Percentiles rank a stretch among this genome's conserved stretches.
These are phyloP conservation scores for Syzygium syzygioides DNA, from an alignment of 441 rosid species.

Conservation along the genomic window DNA sequence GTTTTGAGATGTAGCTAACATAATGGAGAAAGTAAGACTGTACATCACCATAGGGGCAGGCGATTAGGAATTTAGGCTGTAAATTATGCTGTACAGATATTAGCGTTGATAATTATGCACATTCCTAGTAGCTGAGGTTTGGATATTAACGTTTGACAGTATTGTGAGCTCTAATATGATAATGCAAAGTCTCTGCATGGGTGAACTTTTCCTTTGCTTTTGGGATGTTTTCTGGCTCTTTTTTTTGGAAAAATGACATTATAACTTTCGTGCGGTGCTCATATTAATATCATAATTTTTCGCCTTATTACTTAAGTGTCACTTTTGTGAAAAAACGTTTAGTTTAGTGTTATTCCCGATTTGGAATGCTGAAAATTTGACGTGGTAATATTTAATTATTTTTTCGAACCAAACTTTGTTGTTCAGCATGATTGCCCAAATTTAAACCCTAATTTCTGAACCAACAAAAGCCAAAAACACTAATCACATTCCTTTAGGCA, in stretches of 20 bases:
- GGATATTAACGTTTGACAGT: neutral
- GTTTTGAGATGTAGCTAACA: slow-evolving; percentile 41
- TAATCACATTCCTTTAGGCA: neutral
- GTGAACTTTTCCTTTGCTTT: neutral
- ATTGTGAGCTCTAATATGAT: neutral
- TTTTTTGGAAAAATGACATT: neutral
- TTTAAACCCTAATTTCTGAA: neutral
- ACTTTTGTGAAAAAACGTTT: neutral
- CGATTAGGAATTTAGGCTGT: neutral
- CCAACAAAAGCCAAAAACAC: neutral
- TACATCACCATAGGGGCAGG: neutral
- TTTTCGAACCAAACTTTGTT: neutral
- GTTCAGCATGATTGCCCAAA: neutral
- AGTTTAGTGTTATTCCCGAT: neutral
- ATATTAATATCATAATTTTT: neutral
- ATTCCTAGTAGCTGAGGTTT: neutral
- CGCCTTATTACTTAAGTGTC: neutral
- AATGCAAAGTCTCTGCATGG: neutral
- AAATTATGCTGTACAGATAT: neutral
- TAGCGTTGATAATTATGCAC: neutral
- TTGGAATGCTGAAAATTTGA: neutral
- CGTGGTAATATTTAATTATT: no score
- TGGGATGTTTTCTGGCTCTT: neutral
- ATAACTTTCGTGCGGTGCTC: neutral
- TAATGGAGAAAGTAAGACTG: neutral